phyloP scores from a whole-genome alignment of 306 rosid genomes.

The Cicer bijugum region DNA sequence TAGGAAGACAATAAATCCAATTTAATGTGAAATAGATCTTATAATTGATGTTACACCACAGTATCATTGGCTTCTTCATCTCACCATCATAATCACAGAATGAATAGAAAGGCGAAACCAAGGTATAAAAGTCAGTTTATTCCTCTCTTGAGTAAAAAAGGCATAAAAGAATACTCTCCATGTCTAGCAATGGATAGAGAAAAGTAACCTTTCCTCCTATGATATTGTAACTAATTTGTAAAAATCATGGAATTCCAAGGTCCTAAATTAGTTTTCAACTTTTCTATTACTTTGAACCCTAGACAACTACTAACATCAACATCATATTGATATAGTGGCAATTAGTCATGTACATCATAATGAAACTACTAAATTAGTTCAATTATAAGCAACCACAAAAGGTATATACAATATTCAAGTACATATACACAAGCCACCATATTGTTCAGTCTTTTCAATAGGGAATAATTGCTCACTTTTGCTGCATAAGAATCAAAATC shows the following conservation, averaged over 20 bases:
- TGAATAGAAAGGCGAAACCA: background rate
- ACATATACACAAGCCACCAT: background rate
- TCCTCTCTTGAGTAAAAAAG: background rate
- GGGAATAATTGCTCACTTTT: slow-evolving; percentile 18
- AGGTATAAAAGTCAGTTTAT: background rate
- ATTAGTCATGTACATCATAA: background rate
- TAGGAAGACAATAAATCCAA: background rate
- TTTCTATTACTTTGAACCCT: slow-evolving; percentile 4
- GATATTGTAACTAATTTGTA: background rate
- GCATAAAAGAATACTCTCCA: background rate
- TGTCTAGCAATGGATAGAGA: background rate
- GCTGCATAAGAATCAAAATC: slow-evolving; percentile 7
- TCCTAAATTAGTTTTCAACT: background rate
- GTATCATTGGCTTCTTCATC: background rate
- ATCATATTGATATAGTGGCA: slow-evolving; percentile 10
- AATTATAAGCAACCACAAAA: background rate
- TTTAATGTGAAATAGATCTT: background rate
- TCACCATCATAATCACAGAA: background rate
- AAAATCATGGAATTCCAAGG: background rate
- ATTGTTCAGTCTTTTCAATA: background rate
- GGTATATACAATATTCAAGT: slow-evolving; percentile 22
- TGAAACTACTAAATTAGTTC: background rate
- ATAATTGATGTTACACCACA: background rate
- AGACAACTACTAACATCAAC: background rate
- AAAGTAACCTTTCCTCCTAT: background rate